Base-by-base conservation (phyloP, 805 yeast genomes). In the Kodamaea laetipori region DNA sequence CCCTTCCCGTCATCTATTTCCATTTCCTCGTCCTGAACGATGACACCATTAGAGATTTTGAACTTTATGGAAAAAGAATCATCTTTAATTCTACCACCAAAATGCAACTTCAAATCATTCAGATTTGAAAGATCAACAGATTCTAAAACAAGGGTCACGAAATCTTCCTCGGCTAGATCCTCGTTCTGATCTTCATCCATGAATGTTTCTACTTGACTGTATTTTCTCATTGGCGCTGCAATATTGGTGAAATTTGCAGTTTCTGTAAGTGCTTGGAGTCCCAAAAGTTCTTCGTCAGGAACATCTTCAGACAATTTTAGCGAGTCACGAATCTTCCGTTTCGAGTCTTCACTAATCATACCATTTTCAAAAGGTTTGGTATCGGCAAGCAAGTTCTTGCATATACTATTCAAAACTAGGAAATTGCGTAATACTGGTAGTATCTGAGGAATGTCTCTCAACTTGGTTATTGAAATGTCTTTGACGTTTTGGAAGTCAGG, bases 271-370 rank as follows among this genome's bases (percentile, higher is more conserved):
- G 67, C 60, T 51, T 54, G 64, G 35, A 71, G 53, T 6, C 67
- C 66, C 15, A 65, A 43, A 9, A 70, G 54, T 48, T 71, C 73
- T 40, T 67, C 73, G 42, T 67, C 70, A 1, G 71, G 62, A 16
- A 66, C 69, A 41, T 67, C 66, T 27, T 57, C 56, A 3, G 72
- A 50, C 17, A 71, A 49, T 41, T 64, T 64, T 27, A 70, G 56
- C 3, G 73, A 56, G 25, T 64, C 64, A 35, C 61, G 62, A 30
- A 71, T 52, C 39, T 55, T 67, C 37, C 58, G 56, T 37, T 58
- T 65, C 3, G 55, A 48, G 21, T 60, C 64, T 17, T 48, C 52
- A 5, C 52, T 49, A 17, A 54, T 37, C 33, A 52, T 59, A 7
- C 39, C 43, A 13, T 39, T 48, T 36, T 30, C 50, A 31, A 25